Evolutionary conservation across 148 eudicot species (phyloP), one percentile per base, ranked within the genome.

Genomic region (Agrostemma githago): DNA sequence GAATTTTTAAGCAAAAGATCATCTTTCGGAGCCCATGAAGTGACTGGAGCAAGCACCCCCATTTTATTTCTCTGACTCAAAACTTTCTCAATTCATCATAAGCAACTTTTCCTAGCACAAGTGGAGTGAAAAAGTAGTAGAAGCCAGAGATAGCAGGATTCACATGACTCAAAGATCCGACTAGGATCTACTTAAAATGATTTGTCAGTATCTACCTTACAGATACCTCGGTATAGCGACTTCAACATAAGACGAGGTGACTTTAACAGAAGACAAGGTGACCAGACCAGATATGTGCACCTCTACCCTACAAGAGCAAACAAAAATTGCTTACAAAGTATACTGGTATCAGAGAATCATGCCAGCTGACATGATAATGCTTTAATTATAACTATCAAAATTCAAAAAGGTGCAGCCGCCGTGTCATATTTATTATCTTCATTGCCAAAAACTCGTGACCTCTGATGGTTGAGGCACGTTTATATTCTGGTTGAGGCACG

Each of bases 1-100:
- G 97, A 82, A 69, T 88, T 86, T 73, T 86, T 91, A 60, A 91
- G 84, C 82, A 85, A 60, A 60, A 89, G 85, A 79, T 91, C 94
- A 72, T 91, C 97, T 80, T 86, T 84, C 3, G 92, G 94, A 58
- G 74, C 78, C 97, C 97, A 91, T 48, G 81, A 79, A 76, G 76
- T 48, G 51, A 62, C 74, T 9, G 86, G 88, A 78, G 87, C 82
- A 64, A 83, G 58, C 10, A 87, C 89, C 73, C 86, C 89, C 94
- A 89, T 89, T 46, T 67, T 61, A 57, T 78, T 43, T 56, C n/a
- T 61, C 7, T 41, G 37, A 17, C 38, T 53, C n/a, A 41, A 39
- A 62, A 11, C n/a, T 7, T 68, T 10, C 42, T 70, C 42, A 70
- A 53, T 15, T 53, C 9, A 70, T 37, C 72, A 70, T 37, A 42